Base-by-base conservation (phyloP, 176 grass and related monocot genomes). In the Bonia amplexicaulis region DNA sequence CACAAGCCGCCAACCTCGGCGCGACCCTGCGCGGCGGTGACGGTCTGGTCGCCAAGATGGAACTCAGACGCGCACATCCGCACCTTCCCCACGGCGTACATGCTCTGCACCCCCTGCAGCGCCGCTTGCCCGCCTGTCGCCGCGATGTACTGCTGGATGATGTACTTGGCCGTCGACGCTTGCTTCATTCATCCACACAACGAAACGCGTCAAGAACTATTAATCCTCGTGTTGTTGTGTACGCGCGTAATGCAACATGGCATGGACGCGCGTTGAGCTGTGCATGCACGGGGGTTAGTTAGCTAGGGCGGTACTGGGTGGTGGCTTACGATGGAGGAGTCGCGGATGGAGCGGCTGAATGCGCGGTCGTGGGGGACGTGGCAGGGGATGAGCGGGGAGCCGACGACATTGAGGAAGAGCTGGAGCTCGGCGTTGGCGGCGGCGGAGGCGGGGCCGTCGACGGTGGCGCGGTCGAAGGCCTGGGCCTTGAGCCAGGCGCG, bases 111-210 rank as follows among this genome's bases (percentile, higher is more conserved):
- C 73, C 91, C 91, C 90, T 85, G 87, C 86, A 99, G 84, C 52
- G 93, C 90, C 41, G 78, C 48, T 84, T 95, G 96, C 73, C 96
- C 96, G n/a, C 96, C 96, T 59, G 91, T 99, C 47, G 93, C 96
- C 13, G 96, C 96, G 39, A 99, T 92, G 90, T 99, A 99, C 86
- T 99, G 93, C 39, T 93, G 91, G 69, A 99, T 96, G 65, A 99
- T 99, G 88, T 99, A 99, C 90, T 94, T 99, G 31, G 93, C 93
- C 78, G 96, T 94, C 27, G 96, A 99, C 51, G 91, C 96, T 99
- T 96, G 96, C 96, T 99, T 89, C 74, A 45, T 33, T 60, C 49
- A 61, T 73, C 17, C 47, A 59, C 63, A 13, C 66, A 62, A 69
- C 67, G 7, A 77, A 16, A 23, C 19, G 77, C 39, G 31, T 26